Percentiles rank a stretch among this genome's conserved stretches.
Evolutionary conservation across 371 early-diverging fungal genomes (phyloP).

Genomic region (Apophysomyces elegans): DNA sequence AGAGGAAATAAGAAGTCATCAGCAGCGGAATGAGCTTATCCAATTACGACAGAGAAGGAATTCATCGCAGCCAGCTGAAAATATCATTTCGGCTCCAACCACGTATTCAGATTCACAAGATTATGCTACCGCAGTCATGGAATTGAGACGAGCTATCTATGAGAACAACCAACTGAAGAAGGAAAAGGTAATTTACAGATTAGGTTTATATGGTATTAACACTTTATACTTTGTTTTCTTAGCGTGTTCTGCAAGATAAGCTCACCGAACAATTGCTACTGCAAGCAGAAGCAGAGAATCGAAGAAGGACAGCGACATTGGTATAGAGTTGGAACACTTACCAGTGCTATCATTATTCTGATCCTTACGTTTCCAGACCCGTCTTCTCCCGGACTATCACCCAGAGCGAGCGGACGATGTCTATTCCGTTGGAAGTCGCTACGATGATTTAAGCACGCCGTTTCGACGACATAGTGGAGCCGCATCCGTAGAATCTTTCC

Average conservation of each 20-base stretch:
- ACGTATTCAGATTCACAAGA: neutral
- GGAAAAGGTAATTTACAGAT: conserved; percentile 10
- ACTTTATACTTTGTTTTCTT: neutral
- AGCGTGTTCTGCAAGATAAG: conserved; percentile 17
- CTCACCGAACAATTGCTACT: conserved; percentile 14
- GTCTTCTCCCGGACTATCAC: neutral
- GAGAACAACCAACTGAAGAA: conserved; percentile 9
- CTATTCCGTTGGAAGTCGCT: neutral
- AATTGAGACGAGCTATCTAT: neutral
- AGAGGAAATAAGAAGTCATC: neutral
- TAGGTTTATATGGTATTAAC: neutral
- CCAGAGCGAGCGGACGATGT: neutral
- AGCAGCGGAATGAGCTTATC: neutral
- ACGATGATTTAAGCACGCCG: neutral
- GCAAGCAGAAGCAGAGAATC: conserved; percentile 3
- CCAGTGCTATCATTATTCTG: neutral
- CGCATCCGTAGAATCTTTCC: conserved; percentile 1
- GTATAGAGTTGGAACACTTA: neutral
- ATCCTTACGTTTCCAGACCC: neutral
- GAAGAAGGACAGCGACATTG: neutral
- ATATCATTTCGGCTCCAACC: neutral
- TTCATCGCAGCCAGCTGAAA: neutral
- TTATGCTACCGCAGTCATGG: neutral
- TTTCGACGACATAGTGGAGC: neutral
- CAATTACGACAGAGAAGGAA: neutral